Conservation (phyloP, 164 flowering plant species). For the Buxus sempervirens region DNA sequence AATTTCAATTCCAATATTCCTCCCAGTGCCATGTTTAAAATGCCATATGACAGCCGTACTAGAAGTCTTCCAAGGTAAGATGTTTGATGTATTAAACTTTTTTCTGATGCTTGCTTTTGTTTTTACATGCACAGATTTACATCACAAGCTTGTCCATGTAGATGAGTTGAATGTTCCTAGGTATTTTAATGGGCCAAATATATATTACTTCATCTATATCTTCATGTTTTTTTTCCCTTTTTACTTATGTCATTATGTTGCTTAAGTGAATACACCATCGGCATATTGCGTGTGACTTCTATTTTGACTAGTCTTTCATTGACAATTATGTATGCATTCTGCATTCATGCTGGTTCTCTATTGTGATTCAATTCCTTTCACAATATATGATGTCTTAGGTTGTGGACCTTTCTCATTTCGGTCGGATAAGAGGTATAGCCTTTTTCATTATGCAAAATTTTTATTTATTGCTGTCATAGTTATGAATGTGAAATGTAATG, state of each 20-base stretch:
- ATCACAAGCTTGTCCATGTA: neutral
- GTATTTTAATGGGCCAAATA: too few relatives aligned
- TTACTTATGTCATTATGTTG: too few relatives aligned
- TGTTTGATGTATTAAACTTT: neutral
- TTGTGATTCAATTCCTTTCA: constrained; percentile 1
- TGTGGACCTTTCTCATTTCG: constrained; percentile 70
- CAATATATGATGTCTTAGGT: constrained; percentile 38
- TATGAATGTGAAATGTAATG: neutral
- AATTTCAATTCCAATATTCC: too few relatives aligned
- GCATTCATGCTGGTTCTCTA: neutral
- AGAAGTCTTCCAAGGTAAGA: too few relatives aligned
- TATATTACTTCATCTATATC: too few relatives aligned
- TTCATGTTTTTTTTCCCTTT: too few relatives aligned
- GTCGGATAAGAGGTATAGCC: constrained; percentile 65
- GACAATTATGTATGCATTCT: too few relatives aligned
- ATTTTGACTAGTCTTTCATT: too few relatives aligned
- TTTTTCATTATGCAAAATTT: neutral
- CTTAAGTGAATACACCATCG: too few relatives aligned
- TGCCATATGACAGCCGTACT: neutral
- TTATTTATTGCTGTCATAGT: neutral
- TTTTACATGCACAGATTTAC: neutral
- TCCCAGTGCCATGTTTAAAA: too few relatives aligned
- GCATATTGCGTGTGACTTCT: too few relatives aligned
- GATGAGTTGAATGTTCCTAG: neutral
- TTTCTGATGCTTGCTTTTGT: neutral